A percentile compares a stretch with the other conserved stretches of the same genome.
Conservation (phyloP, 495 filamentous ascomycete genomes). For the Podospora sp. region DNA sequence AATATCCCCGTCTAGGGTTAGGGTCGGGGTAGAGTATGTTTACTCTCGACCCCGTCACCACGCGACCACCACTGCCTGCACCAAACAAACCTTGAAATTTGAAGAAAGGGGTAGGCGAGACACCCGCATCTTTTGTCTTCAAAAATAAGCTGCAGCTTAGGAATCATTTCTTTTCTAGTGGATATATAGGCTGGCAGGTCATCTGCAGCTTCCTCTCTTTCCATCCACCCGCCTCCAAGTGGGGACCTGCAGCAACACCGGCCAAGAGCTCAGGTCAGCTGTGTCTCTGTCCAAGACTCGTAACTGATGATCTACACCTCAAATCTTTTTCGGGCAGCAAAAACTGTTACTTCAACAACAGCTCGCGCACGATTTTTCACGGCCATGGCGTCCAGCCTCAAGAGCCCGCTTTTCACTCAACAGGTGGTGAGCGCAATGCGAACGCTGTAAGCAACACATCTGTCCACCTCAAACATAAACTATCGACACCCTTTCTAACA, state of each 20-base stretch:
- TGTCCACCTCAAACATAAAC: not conserved
- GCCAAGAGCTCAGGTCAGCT: not conserved
- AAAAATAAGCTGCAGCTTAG: too few species aligned
- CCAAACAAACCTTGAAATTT: too few species aligned
- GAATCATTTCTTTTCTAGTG: too few species aligned
- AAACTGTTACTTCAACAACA: slow-evolving; percentile 6
- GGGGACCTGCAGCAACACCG: not conserved
- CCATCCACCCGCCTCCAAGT: not conserved
- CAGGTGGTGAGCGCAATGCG: slow-evolving; percentile 80
- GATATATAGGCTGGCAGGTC: too few species aligned
- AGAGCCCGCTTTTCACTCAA: slow-evolving; percentile 64
- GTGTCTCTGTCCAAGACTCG: not conserved
- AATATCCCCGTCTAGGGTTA: slow-evolving; percentile 16
- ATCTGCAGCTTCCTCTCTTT: not conserved
- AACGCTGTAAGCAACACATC: slow-evolving; percentile 64
- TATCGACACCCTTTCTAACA: slow-evolving; percentile 2
- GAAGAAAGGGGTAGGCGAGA: too few species aligned
- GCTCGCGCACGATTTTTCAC: slow-evolving; percentile 1
- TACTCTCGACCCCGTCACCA: not conserved
- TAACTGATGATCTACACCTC: slow-evolving; percentile 19
- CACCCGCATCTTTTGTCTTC: too few species aligned
- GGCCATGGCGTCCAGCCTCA: slow-evolving; percentile 30
- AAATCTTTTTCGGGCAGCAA: not conserved
- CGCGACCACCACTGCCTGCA: too few species aligned
- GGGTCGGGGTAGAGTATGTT: slow-evolving; percentile 10